Evolutionary conservation across 305 asterid species (phyloP), one percentile per base, ranked within the genome.

Genomic region (Solanum hybrid): DNA sequence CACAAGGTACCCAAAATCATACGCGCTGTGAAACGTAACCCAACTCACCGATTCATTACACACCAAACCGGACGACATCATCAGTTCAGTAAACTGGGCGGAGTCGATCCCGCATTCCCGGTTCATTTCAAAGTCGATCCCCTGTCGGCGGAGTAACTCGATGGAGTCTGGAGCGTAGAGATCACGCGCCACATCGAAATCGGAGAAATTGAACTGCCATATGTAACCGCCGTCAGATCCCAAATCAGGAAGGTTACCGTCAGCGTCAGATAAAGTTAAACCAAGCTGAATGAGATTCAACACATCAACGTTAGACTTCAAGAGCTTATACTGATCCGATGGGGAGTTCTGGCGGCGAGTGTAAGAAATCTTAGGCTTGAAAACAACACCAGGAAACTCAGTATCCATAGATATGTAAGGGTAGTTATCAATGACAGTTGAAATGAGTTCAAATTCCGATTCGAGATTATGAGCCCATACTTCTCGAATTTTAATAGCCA

Each of bases 371-470:
- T 78, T 80, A 26, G 91, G 89, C 80, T 91, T 91, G 88, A 90
- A 93, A 18, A 94, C 89, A 5, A 93, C 93, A 20, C 97, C 95
- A 22, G 96, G 96, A 69, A 94, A 93, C 90, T 95, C 96, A 1
- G 94, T 94, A 67, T 93, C 98, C 92, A 95, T 92, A 1, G 97
- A 93, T 75, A 93, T 69, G 14, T 89, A 91, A 0, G 93, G 95
- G 92, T 91, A 93, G 0, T 80, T 42, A n/a, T 91, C 92, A 24
- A 95, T 82, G 18, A 91, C 76, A 2, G 40, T 71, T 1, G 92
- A 90, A 77, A 95, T 93, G 75, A 93, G 89, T 0, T 81, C 24
- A 90, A 95, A 91, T 79, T 95, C 98, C 1, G 91, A 90, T 22
- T 90, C 92, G 1, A 95, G 90, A 37, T 95, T 95, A 77, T 92